Percentiles rank a stretch among this genome's conserved stretches.
Evolutionary conservation across 192 early-diverging fungal species (phyloP).

Genomic region (Tieghemiomyces parasiticus): DNA sequence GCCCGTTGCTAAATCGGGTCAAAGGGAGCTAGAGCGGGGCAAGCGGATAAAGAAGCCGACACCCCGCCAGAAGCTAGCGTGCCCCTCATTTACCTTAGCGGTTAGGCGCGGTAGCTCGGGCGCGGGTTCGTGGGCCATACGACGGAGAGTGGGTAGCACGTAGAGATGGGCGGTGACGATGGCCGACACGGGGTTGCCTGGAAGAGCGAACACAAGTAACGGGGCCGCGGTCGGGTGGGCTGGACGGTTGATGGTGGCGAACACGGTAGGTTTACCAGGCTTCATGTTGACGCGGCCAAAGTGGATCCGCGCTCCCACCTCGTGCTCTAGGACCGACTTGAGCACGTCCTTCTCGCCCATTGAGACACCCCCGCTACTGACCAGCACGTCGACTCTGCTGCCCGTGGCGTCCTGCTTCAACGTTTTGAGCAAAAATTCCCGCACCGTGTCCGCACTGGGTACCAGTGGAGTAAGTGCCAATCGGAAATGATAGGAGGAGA

Average conservation of each 20-base stretch:
- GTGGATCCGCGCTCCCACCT: conserved; percentile 57
- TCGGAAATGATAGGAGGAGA: too few species aligned
- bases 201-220: conserved; percentile 72
- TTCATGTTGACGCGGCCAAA: conserved; percentile 90
- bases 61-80: too few species aligned
- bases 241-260: conserved; percentile 48
- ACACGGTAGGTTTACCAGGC: conserved; percentile 92
- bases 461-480: too few species aligned
- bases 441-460: conserved; percentile 24
- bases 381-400: conserved; percentile 51
- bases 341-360: conserved; percentile 95
- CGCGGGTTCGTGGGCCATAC: conserved; percentile 48
- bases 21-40: too few species aligned
- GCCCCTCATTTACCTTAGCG: conserved; percentile 48
- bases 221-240: conserved; percentile 14
- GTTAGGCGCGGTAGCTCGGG: conserved; percentile 32
- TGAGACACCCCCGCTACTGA: conserved; percentile 92
- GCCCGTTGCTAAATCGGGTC: background rate
- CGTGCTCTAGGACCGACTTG: conserved; percentile 70
- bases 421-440: conserved; percentile 6
- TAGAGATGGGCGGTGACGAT: conserved; percentile 81
- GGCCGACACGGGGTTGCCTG: conserved; percentile 92
- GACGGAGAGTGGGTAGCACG: conserved; percentile 69
- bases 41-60: too few species aligned
- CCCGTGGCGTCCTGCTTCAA: background rate